Base-by-base conservation (phyloP, 306 rosid species). In the Lotus japonicus region DNA sequence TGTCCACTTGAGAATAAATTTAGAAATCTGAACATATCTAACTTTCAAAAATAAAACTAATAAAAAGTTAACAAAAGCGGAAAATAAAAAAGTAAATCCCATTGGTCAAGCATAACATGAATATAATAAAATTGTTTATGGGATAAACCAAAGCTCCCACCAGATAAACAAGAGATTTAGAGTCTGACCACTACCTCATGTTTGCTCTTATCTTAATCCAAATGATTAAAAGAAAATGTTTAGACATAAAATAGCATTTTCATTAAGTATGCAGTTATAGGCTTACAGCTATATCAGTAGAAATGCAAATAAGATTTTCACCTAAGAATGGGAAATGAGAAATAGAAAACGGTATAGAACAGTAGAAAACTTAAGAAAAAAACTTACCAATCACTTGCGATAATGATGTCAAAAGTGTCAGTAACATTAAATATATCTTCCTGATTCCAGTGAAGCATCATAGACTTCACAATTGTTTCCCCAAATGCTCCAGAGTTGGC, bases 361-460 rank as follows among this genome's bases (percentile, higher is more conserved):
- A 72, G 52, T 26, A 3, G 39, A 56, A 70, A 74, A 50, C 39
- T 68, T 12, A 42, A 78, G 17, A 56, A 39, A 45, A 45, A 57
- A 43, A 66, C 85, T 58, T 54, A 86, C 96, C 96, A 85, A 79
- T 88, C 94, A 79, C 97, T 91, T 39, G 94, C 94, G 65, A 91
- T 73, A 70, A 91, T 80, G 83, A 86, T 66, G 76, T 94, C 97
- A 72, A 86, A 89, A 64, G 77, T 64, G 66, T 75, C 74, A 43
- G 81, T 77, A 23, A 84, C 31, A 73, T 76, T 73, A 17, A 75
- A 83, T 57, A 58, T 51, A 45, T 86, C 85, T 31, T 85, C 86
- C 59, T 86, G 88, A 82, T 82, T 81, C 98, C 97, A 92, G 60
- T 92, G 97, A 83, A 92, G 83, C 76, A 67, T 80, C 97, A 84